A percentile compares a stretch with the other conserved stretches of the same genome.
phyloP scores from a whole-genome alignment of 2,329 filamentous ascomycete species.

The Aspergillus ibericus region DNA sequence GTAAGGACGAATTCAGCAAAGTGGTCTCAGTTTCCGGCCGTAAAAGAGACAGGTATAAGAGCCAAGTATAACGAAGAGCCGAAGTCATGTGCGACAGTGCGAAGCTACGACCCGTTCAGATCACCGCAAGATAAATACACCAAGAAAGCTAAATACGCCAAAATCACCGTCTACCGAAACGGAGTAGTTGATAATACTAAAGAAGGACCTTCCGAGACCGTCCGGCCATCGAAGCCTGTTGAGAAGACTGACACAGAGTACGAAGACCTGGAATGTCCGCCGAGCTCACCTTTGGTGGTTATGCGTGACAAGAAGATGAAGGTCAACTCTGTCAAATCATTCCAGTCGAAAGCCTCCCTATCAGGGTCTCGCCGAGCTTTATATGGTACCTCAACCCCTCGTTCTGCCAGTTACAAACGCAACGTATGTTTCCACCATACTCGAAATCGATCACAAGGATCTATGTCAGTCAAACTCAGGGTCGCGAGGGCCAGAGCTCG shows the following conservation, averaged over 20 bases:
- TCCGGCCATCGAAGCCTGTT: constrained; percentile 20
- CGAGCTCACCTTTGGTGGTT: constrained; percentile 33
- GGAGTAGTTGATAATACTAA: constrained; percentile 16
- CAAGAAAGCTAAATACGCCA: constrained; percentile 60
- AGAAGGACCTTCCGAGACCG: constrained; percentile 6
- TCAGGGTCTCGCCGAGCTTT: constrained; percentile 46
- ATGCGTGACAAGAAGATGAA: constrained; percentile 34
- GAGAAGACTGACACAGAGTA: constrained; percentile 19
- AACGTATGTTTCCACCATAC: constrained; percentile 64
- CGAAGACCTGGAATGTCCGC: constrained; percentile 12
- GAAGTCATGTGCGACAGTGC: constrained; percentile 44
- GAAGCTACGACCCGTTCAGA: constrained; percentile 83
- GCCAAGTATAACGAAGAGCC: constrained; percentile 53
- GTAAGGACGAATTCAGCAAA: constrained; percentile 24
- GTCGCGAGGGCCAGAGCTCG: constrained; percentile 14
- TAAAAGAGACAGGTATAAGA: constrained; percentile 55
- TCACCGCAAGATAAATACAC: constrained; percentile 60
- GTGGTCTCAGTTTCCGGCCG: constrained; percentile 18
- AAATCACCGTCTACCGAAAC: constrained; percentile 66
- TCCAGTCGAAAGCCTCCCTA: constrained; percentile 50
- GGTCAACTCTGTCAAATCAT: constrained; percentile 37
- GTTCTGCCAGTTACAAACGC: constrained; percentile 57
- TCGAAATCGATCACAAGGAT: constrained; percentile 41
- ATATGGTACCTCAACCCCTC: constrained; percentile 37
- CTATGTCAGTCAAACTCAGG: constrained; percentile 25